These are phyloP conservation scores for Penicillium concentricum DNA, from an alignment of 2,329 filamentous ascomycete species.

Conservation along the genomic window DNA sequence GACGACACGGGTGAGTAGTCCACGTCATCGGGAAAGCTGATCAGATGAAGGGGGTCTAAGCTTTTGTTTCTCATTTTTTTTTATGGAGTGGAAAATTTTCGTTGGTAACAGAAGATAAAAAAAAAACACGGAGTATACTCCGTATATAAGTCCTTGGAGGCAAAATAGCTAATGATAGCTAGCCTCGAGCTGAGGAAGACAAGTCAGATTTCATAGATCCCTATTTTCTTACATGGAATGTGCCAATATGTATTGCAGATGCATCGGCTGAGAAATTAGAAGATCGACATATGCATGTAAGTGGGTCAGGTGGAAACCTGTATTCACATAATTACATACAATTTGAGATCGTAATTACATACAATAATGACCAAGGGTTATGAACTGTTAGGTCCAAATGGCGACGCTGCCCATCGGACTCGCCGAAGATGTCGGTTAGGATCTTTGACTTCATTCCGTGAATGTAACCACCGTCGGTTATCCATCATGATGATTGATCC, in stretches of 20 bases:
- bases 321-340: too few relatives aligned
- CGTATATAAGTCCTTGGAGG: background rate
- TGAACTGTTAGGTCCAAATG: background rate
- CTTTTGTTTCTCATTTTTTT: background rate
- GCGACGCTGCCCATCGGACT: constrained; percentile 8
- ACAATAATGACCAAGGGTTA: background rate
- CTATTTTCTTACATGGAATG: background rate
- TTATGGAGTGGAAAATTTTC: background rate
- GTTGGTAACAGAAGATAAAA: background rate
- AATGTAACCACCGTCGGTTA: constrained; percentile 11
- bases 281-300: background rate
- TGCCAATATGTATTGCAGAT: background rate
- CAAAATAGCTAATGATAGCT: background rate
- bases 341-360: background rate
- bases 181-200: background rate
- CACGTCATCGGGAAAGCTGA: background rate
- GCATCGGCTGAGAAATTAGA: background rate
- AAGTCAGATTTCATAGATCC: background rate
- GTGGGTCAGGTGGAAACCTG: too few relatives aligned
- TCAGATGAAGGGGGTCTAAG: background rate
- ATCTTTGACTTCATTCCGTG: constrained; percentile 5
- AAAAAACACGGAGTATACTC: too few relatives aligned
- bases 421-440: constrained; percentile 7
- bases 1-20: background rate
- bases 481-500: constrained; percentile 9